Percentiles rank a stretch among this genome's conserved stretches.
Conservation (phyloP, 208 protist species). For the Sergeia podlipaevii region DNA sequence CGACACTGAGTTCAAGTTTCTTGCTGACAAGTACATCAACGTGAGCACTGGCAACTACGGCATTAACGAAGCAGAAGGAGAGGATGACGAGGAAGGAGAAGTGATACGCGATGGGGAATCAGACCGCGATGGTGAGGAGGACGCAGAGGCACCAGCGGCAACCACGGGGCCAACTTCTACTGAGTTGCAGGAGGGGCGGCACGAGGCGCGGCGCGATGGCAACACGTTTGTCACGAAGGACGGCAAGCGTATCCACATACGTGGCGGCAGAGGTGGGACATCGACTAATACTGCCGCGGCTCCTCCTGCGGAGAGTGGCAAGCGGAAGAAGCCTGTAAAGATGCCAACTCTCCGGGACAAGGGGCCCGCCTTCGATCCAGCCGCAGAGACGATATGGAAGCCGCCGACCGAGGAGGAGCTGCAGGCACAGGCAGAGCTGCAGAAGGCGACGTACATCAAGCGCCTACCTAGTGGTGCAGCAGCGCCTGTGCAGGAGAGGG, state of each 20-base stretch:
- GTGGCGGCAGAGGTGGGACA: conserved; percentile 17
- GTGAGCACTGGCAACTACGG: conserved; percentile 7
- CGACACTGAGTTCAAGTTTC: conserved; percentile 29
- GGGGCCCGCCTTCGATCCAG: conserved; percentile 21
- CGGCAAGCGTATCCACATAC: conserved; percentile 47
- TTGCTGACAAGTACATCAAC: conserved; percentile 28
- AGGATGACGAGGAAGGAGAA: conserved; percentile 5
- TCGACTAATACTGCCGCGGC: conserved; percentile 1
- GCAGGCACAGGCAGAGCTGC: conserved; percentile 56
- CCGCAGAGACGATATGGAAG: conserved; percentile 28
- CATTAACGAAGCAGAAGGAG: background rate
- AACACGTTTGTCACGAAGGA: conserved; percentile 54
- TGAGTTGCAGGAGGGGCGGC: background rate
- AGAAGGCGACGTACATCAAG: conserved; percentile 71
- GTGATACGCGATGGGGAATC: conserved; percentile 11
- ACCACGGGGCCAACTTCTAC: too few relatives aligned
- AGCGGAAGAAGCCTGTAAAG: conserved; percentile 44
- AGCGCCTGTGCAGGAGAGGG: conserved; percentile 70
- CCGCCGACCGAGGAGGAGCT: conserved; percentile 68
- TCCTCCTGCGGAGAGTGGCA: background rate
- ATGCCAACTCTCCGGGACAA: conserved; percentile 64
- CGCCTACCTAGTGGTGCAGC: conserved; percentile 56
- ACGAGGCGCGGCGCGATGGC: conserved; percentile 8
- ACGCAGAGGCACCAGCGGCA: background rate
- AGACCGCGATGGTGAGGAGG: conserved; percentile 4